Percentiles rank a stretch among this genome's conserved stretches.
These are phyloP conservation scores for Solanum hybrid DNA, from an alignment of 305 asterid genomes.

Conservation along the genomic window DNA sequence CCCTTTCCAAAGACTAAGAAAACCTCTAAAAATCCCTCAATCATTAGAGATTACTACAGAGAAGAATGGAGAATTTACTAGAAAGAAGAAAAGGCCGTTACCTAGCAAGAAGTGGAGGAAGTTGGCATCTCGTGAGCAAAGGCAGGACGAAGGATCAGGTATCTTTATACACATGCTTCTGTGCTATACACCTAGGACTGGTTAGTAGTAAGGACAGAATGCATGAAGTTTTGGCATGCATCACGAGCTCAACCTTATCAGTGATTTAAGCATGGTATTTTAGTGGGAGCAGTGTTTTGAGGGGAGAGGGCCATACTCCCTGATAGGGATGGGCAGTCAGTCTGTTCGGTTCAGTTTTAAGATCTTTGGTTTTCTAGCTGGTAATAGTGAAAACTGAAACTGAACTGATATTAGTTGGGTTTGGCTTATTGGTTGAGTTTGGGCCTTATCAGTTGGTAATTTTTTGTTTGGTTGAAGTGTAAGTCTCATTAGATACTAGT, in stretches of 20 bases:
- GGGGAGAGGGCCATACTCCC: background rate
- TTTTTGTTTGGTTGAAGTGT: background rate
- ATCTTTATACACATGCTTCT: slow-evolving; percentile 17
- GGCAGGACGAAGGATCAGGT: slow-evolving; percentile 41
- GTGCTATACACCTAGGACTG: background rate
- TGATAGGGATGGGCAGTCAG: background rate
- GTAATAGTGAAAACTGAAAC: background rate
- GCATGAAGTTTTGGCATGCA: background rate
- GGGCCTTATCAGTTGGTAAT: background rate
- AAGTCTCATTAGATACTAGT: background rate
- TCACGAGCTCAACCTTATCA: background rate
- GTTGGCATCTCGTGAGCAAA: slow-evolving; percentile 44
- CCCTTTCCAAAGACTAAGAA: slow-evolving; percentile 62
- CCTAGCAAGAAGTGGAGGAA: slow-evolving; percentile 79
- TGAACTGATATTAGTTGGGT: background rate
- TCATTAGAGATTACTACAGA: slow-evolving; percentile 36
- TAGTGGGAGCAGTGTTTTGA: background rate
- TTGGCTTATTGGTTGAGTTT: background rate
- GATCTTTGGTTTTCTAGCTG: background rate
- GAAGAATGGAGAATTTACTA: slow-evolving; percentile 31
- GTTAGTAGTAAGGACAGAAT: background rate
- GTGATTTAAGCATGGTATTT: background rate
- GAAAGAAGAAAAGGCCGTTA: slow-evolving; percentile 72
- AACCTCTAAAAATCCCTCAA: slow-evolving; percentile 43
- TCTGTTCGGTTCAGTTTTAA: background rate